Evolutionary conservation across 1,284 basidiomycete genomes (phyloP), one percentile per base, ranked within the genome.

Genomic region (Calocybe gambosa): DNA sequence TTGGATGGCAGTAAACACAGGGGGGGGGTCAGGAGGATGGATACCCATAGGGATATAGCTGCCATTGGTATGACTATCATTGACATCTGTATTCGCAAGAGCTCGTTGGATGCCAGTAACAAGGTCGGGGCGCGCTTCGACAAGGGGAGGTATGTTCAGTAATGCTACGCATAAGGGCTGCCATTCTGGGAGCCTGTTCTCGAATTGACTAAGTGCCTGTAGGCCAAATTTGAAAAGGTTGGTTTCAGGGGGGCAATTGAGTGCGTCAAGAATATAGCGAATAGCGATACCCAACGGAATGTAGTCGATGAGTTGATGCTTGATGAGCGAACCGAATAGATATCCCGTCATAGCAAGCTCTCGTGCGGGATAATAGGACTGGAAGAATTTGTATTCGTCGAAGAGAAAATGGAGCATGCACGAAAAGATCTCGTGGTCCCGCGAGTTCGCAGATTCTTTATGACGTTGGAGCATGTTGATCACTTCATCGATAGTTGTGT

Each of bases 301-400:
- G 60, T 89, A 89, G 63, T 98, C 93, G 62, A 99, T 86, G 34
- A 99, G 80, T 58, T 93, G 83, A 60, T 89, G 83, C 61, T 97
- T 92, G 57, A 99, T 96, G 56, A 99, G 79, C 18, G 93, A 93
- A 35, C 96, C 96, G 58, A 99, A 99, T 28, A 99, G 79, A 59
- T 93, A 89, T 41, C 91, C 96, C 0, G 96, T 99, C 83, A 99
- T 93, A 37, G 86, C 84, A 39, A 99, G 78, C 70, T 99, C 93
- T 52, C 93, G 89, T 23, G 89, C 78, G 12, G 96, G 96, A 61
- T 99, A 95, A 63, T 79, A 93, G 43, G 90, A 89, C 63, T 96
- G 92, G 80, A 99, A 97, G 75, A 97, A 99, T 62, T 94, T 93
- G 80, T 97, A 97, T 73, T 99, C 96, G 80, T 99, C 96, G 67